Evolutionary conservation across 75 land plant species (phyloP).

Genomic region (Ceratopteris richardii): DNA sequence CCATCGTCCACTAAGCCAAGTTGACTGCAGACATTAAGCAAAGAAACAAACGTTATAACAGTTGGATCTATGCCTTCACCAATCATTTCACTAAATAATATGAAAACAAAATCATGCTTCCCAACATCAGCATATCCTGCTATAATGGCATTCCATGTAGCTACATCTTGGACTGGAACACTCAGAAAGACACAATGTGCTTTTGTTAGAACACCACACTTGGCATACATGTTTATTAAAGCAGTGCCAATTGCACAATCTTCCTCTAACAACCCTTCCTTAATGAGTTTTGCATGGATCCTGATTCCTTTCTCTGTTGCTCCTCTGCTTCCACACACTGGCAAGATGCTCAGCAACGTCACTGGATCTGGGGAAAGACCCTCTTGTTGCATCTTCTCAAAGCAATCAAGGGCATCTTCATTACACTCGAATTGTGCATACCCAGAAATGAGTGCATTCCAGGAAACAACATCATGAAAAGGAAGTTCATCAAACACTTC

Average conservation of each 20-base stretch:
- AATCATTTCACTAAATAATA: constrained; percentile 5
- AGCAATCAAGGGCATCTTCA: constrained; percentile 9
- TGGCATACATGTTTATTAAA: constrained; percentile 14
- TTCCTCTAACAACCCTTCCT: constrained; percentile 1
- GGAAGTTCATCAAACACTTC: constrained; percentile 9
- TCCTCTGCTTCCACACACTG: constrained; percentile 5
- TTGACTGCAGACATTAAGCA: constrained; percentile 9
- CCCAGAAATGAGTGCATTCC: constrained; percentile 21
- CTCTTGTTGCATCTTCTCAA: constrained; percentile 6
- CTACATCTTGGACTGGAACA: constrained; percentile 14
- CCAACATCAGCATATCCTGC: constrained; percentile 17
- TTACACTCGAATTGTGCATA: constrained; percentile 8
- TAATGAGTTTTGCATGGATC: constrained; percentile 6
- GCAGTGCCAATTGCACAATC: constrained; percentile 2
- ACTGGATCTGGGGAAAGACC: constrained; percentile 10
- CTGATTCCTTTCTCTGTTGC: not conserved
- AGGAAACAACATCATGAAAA: constrained; percentile 8
- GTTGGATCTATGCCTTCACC: not conserved
- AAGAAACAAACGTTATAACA: not conserved
- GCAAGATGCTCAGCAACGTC: constrained; percentile 7
- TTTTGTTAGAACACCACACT: constrained; percentile 6
- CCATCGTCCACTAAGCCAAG: constrained; percentile 15
- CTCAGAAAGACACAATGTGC: constrained; percentile 3
- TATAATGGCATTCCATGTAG: constrained; percentile 18
- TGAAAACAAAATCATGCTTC: constrained; percentile 6